phyloP scores from a whole-genome alignment of 129 eudicot genomes.

The Escallonia herrerae region DNA sequence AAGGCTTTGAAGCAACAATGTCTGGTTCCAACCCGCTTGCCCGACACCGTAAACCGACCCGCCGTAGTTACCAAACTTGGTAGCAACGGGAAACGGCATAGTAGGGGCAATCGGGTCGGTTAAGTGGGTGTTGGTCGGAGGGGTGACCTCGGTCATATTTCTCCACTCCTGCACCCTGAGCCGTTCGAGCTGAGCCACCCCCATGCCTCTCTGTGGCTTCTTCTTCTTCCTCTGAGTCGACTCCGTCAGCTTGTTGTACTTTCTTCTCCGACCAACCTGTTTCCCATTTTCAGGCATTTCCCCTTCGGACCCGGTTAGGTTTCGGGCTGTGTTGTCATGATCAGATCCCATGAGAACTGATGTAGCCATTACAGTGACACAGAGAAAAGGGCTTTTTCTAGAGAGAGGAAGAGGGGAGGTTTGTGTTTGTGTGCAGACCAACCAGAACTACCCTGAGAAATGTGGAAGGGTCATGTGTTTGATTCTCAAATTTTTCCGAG shows the following conservation, averaged over 20 bases:
- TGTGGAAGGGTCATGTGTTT: constrained; percentile 15
- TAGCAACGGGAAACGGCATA: neutral
- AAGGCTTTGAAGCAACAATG: constrained; percentile 19
- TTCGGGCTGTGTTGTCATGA: constrained; percentile 5
- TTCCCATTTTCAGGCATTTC: constrained; percentile 8
- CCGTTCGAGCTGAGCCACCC: constrained; percentile 60
- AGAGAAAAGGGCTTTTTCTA: constrained; percentile 1
- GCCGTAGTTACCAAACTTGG: neutral
- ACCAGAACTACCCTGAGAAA: constrained; percentile 29
- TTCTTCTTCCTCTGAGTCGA: constrained; percentile 28
- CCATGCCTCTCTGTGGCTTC: constrained; percentile 56
- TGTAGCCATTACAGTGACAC: constrained; percentile 18
- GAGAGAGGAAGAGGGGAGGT: constrained; percentile 28
- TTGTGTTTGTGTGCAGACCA: constrained; percentile 13
- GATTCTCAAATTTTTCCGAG: neutral
- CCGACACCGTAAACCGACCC: neutral
- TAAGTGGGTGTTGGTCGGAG: constrained; percentile 5
- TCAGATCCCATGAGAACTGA: constrained; percentile 20
- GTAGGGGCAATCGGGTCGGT: constrained; percentile 2
- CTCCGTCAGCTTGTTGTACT: constrained; percentile 19
- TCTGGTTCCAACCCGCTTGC: constrained; percentile 11
- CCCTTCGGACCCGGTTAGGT: constrained; percentile 16
- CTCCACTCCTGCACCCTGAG: constrained; percentile 18
- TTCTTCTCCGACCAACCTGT: constrained; percentile 28
- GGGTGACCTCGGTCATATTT: constrained; percentile 22